Conservation (phyloP, 208 protist genomes). For the Endotrypanum monterogeii region DNA sequence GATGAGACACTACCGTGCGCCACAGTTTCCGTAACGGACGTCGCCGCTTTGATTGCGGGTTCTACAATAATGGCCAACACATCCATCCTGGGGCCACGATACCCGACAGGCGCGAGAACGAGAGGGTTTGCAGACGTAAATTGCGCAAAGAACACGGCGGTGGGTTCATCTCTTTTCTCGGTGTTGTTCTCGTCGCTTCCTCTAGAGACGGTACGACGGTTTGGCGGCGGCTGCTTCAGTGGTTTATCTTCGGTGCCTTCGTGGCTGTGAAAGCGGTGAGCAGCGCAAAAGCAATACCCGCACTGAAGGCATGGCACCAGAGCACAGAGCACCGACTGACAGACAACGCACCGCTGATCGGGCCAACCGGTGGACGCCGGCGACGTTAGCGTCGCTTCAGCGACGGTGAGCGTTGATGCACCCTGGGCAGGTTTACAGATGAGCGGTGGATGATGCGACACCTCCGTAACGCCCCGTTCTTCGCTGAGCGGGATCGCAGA, state of each 20-base stretch:
- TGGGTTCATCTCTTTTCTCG: background rate
- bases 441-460: constrained; percentile 1
- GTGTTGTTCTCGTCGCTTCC: background rate
- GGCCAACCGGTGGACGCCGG: background rate
- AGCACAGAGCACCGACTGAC: constrained; percentile 36
- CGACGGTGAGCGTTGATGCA: background rate
- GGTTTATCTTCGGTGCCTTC: constrained; percentile 11
- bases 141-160: constrained; percentile 24
- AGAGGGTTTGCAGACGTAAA: constrained; percentile 34
- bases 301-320: constrained; percentile 52
- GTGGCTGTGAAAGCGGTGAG: constrained; percentile 71
- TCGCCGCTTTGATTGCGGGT: background rate
- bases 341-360: constrained; percentile 30
- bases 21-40: background rate
- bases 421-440: constrained; percentile 14
- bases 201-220: background rate
- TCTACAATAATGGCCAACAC: constrained; percentile 25
- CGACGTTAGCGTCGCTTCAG: background rate
- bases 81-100: constrained; percentile 46
- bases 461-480: background rate
- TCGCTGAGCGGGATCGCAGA: background rate
- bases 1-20: background rate
- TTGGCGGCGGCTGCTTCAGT: background rate
- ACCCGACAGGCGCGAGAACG: constrained; percentile 42
- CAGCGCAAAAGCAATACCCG: constrained; percentile 45